phyloP scores from a whole-genome alignment of 2,329 filamentous ascomycete species.

The Hymenoscyphus infarciens region DNA sequence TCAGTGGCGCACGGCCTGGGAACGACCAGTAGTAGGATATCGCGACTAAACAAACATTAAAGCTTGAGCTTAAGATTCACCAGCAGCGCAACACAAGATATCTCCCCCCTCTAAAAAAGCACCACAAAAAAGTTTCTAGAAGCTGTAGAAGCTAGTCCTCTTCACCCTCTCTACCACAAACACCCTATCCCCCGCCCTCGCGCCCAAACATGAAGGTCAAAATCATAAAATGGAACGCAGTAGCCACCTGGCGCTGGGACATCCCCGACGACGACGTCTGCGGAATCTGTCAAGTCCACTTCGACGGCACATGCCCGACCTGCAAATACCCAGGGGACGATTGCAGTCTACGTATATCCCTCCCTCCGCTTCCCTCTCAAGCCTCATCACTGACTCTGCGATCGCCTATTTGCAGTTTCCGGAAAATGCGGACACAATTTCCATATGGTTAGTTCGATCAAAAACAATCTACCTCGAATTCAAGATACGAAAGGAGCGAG shows the following conservation, averaged over 20 bases:
- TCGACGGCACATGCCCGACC: constrained; percentile 94
- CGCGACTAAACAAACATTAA: background rate
- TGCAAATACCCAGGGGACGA: constrained; percentile 98
- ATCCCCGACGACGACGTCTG: constrained; percentile 97
- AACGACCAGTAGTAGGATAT: background rate
- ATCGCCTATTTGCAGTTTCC: constrained; percentile 69
- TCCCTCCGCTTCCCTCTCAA: background rate
- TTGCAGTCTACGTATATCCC: constrained; percentile 71
- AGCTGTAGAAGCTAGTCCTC: background rate
- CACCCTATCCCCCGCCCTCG: background rate
- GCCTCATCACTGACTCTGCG: background rate
- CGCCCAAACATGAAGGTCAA: constrained; percentile 77
- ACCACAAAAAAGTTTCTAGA: background rate
- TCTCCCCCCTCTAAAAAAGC: background rate
- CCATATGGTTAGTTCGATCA: constrained; percentile 82
- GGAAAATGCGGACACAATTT: constrained; percentile 98
- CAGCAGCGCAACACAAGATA: background rate
- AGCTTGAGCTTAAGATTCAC: constrained; percentile 6
- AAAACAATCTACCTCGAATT: no score
- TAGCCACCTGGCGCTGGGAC: constrained; percentile 97
- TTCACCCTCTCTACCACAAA: background rate
- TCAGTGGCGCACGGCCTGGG: background rate
- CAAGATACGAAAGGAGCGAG: no score
- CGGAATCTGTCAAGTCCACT: constrained; percentile 96
- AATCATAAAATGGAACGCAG: constrained; percentile 87